These are phyloP conservation scores for Atkinsonella hypoxylon DNA, from an alignment of 2,329 filamentous ascomycete species.

Conservation along the genomic window DNA sequence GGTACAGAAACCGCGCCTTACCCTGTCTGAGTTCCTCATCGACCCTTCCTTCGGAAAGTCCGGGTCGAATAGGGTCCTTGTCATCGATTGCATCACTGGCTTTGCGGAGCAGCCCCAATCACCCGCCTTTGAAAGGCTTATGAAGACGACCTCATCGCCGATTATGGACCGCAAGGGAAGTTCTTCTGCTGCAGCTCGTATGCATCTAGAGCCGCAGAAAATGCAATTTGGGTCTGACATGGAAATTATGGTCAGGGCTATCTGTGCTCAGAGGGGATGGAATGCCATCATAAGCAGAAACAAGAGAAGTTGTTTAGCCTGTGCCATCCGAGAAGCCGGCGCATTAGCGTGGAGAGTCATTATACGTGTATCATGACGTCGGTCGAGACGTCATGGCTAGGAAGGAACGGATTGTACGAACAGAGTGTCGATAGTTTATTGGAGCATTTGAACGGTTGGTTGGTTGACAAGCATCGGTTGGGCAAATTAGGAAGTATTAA, in stretches of 20 bases:
- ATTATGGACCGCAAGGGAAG: slow-evolving; percentile 23
- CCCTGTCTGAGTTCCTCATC: slow-evolving; percentile 35
- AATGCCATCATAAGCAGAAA: slow-evolving; percentile 59
- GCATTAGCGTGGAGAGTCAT: slow-evolving; percentile 58
- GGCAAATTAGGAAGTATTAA: neutral
- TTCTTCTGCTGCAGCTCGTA: slow-evolving; percentile 34
- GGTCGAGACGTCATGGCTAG: neutral
- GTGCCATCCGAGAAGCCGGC: slow-evolving; percentile 63
- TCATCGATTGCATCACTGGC: slow-evolving; percentile 52
- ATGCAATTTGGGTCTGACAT: slow-evolving; percentile 52
- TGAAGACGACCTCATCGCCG: slow-evolving; percentile 16
- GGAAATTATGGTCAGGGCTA: slow-evolving; percentile 58
- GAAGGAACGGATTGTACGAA: neutral
- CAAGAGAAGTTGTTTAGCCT: slow-evolving; percentile 58
- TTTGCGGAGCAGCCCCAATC: slow-evolving; percentile 35
- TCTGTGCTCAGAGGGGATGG: slow-evolving; percentile 63
- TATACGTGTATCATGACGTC: slow-evolving; percentile 40
- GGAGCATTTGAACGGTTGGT: neutral
- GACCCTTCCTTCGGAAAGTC: slow-evolving; percentile 21
- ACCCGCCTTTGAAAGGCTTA: slow-evolving; percentile 29
- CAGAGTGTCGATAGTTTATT: neutral
- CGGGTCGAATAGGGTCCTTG: slow-evolving; percentile 31
- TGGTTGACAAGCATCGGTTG: neutral
- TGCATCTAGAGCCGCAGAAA: slow-evolving; percentile 43
- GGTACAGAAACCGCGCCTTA: slow-evolving; percentile 32